Evolutionary conservation across 805 yeast species (phyloP).

Genomic region (Cyberlindnera veronae): DNA sequence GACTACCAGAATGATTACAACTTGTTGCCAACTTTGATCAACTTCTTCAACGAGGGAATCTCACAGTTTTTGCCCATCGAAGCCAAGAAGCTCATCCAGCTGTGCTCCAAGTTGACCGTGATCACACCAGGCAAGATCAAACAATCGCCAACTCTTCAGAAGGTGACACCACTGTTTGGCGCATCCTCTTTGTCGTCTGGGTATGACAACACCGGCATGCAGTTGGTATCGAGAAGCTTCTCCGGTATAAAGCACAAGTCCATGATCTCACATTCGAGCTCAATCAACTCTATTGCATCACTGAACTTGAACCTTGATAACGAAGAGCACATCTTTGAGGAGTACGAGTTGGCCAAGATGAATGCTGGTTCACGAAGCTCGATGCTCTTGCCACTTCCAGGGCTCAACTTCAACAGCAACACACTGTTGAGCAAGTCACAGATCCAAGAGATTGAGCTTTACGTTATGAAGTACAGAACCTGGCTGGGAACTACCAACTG

Average conservation of each 20-base stretch:
- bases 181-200: slow-evolving; percentile 4
- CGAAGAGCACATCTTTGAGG: slow-evolving; percentile 51
- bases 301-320: slow-evolving; percentile 26
- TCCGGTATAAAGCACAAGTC: slow-evolving; percentile 28
- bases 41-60: slow-evolving; percentile 78
- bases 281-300: slow-evolving; percentile 30
- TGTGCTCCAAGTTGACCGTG: slow-evolving; percentile 57
- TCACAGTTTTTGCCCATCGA: slow-evolving; percentile 61
- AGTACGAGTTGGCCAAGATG: slow-evolving; percentile 51
- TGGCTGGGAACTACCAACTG: slow-evolving; percentile 34
- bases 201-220: slow-evolving; percentile 30
- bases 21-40: slow-evolving; percentile 64
- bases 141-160: slow-evolving; percentile 14
- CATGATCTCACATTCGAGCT: slow-evolving; percentile 35
- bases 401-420: slow-evolving; percentile 23
- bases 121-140: slow-evolving; percentile 47
- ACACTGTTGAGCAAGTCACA: slow-evolving; percentile 27
- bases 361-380: slow-evolving; percentile 41
- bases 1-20: slow-evolving; percentile 55
- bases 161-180: slow-evolving; percentile 7
- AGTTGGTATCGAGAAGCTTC: slow-evolving; percentile 52
- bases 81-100: slow-evolving; percentile 55
- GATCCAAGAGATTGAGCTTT: slow-evolving; percentile 38
- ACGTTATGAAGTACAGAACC: slow-evolving; percentile 50
- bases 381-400: slow-evolving; percentile 25